A percentile compares a stretch with the other conserved stretches of the same genome.
phyloP scores from a whole-genome alignment of 2,329 filamentous ascomycete species.

The Fusarium newnesense region DNA sequence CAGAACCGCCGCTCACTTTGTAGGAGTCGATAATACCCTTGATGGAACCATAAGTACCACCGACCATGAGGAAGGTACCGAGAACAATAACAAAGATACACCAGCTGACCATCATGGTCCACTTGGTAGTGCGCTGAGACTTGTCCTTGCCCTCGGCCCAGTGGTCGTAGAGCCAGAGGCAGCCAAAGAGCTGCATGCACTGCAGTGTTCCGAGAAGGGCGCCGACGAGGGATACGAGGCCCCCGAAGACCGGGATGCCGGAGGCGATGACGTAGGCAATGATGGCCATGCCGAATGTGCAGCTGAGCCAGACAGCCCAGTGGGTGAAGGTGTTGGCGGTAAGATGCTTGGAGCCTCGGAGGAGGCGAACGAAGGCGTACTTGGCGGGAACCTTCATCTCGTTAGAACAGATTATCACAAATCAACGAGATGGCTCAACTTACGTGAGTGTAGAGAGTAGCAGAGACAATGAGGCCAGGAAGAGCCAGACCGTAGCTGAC shows the following conservation, averaged over 20 bases:
- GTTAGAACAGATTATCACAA: fast-evolving
- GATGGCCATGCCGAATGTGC: conserved; percentile 41
- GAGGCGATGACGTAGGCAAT: conserved; percentile 44
- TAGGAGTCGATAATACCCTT: conserved; percentile 50
- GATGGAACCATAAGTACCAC: conserved; percentile 57
- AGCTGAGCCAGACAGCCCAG: conserved; percentile 48
- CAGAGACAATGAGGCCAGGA: conserved; percentile 44
- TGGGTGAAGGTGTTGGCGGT: conserved; percentile 43
- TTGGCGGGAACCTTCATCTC: conserved; percentile 20
- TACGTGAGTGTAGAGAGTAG: conserved; percentile 44
- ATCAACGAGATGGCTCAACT: background rate
- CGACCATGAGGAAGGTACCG: conserved; percentile 54
- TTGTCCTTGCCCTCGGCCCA: conserved; percentile 38
- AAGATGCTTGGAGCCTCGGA: conserved; percentile 49
- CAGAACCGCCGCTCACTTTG: conserved; percentile 48
- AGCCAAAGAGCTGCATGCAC: conserved; percentile 46
- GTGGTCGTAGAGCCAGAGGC: conserved; percentile 46
- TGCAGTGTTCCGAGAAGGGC: conserved; percentile 47
- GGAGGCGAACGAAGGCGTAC: conserved; percentile 30
- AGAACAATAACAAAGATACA: conserved; percentile 23
- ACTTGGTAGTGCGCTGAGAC: conserved; percentile 18
- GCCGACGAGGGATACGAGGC: conserved; percentile 46
- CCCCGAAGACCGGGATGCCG: conserved; percentile 42
- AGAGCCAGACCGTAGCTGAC: conserved; percentile 54
- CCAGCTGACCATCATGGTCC: conserved; percentile 31